Percentiles rank a stretch among this genome's conserved stretches.
phyloP scores from a whole-genome alignment of 192 early-diverging fungal species.

The Geranomyces michiganensis region DNA sequence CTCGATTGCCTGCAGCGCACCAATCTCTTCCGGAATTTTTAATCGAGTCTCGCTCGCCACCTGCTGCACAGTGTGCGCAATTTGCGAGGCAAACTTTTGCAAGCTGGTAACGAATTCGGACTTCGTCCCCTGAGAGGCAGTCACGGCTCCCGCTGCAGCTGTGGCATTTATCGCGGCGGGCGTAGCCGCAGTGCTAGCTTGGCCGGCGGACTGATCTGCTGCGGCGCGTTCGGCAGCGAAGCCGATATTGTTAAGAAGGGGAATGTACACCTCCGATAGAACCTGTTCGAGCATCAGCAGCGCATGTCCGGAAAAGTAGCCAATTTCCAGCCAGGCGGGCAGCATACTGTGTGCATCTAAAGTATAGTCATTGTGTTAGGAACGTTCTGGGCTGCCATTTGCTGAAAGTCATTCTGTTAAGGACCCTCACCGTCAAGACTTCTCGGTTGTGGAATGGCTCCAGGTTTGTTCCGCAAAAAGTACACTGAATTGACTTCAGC shows the following conservation, averaged over 20 bases:
- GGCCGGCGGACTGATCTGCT: conserved; percentile 7
- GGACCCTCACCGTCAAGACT: conserved; percentile 42
- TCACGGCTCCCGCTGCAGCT: neutral
- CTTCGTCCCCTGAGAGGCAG: conserved; percentile 29
- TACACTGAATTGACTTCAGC: conserved; percentile 60
- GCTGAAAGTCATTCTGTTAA: too few relatives aligned
- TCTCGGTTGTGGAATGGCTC: conserved; percentile 44
- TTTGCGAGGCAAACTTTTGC: conserved; percentile 57
- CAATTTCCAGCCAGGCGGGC: conserved; percentile 52
- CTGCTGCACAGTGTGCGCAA: conserved; percentile 60
- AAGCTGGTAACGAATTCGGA: conserved; percentile 51
- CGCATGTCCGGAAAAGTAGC: conserved; percentile 57
- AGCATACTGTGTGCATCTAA: conserved; percentile 47
- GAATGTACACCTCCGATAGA: conserved; percentile 59
- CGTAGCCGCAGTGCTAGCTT: neutral
- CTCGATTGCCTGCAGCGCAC: conserved; percentile 32
- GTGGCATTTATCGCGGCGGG: conserved; percentile 2
- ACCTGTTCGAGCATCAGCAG: conserved; percentile 62
- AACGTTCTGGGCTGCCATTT: neutral
- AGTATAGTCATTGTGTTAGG: too few relatives aligned
- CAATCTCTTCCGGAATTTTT: conserved; percentile 59
- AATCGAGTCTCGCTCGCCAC: conserved; percentile 59
- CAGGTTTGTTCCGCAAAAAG: conserved; percentile 53
- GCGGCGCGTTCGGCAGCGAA: conserved; percentile 22
- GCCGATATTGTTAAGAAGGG: conserved; percentile 48